A percentile compares a stretch with the other conserved stretches of the same genome.
phyloP scores from a whole-genome alignment of 2,329 filamentous ascomycete species.

The Purpureocillium takamizusanense region DNA sequence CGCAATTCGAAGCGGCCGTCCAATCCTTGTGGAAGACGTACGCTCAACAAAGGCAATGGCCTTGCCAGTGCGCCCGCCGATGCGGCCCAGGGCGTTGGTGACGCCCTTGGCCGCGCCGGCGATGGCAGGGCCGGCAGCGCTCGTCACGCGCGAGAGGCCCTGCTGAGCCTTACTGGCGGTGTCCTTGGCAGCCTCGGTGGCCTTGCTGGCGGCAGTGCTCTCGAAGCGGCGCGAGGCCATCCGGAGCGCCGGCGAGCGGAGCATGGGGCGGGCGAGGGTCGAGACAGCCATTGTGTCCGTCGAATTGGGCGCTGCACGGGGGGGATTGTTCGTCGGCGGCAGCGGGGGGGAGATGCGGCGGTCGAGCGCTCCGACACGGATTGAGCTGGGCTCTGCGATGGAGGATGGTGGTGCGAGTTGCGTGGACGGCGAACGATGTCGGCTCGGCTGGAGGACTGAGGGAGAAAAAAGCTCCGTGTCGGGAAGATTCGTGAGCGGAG shows the following conservation, averaged over 20 bases:
- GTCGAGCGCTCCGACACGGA: background rate
- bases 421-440: constrained; percentile 8
- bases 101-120: constrained; percentile 62
- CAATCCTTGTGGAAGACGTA: constrained; percentile 39
- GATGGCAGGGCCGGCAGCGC: constrained; percentile 71
- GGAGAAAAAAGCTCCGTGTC: constrained; percentile 35
- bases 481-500: constrained; percentile 32
- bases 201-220: constrained; percentile 38
- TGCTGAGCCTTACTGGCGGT: constrained; percentile 56
- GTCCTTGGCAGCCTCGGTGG: constrained; percentile 27
- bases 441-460: constrained; percentile 18
- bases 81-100: constrained; percentile 58
- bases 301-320: constrained; percentile 7
- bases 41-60: constrained; percentile 76
- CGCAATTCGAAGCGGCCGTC: background rate
- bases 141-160: constrained; percentile 73
- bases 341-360: constrained; percentile 1
- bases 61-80: constrained; percentile 76
- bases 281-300: constrained; percentile 18
- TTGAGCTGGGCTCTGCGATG: constrained; percentile 8
- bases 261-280: constrained; percentile 32
- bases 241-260: constrained; percentile 37
- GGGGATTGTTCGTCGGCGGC: constrained; percentile 4
- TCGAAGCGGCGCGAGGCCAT: constrained; percentile 49
- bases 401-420: constrained; percentile 26